Percentiles rank a stretch among this genome's conserved stretches.
phyloP scores from a whole-genome alignment of 2,329 filamentous ascomycete species.

The Pyricularia grisea region DNA sequence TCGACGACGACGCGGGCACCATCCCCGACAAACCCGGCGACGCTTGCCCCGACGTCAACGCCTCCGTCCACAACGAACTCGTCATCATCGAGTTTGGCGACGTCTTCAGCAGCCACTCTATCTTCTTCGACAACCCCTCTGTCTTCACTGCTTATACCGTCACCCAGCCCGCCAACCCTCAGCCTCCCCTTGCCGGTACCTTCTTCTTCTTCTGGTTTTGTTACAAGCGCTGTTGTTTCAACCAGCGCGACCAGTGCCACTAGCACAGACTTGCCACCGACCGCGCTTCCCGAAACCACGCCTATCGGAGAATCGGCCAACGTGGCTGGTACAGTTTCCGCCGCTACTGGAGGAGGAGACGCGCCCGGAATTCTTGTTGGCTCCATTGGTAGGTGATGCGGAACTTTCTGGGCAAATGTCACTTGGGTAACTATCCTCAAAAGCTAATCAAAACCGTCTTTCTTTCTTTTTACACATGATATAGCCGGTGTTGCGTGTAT shows the following conservation, averaged over 20 bases:
- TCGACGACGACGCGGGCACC: neutral
- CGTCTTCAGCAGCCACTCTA: neutral
- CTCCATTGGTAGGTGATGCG: neutral
- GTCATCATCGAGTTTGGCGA: neutral
- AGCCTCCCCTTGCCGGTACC: neutral
- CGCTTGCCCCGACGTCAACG: neutral
- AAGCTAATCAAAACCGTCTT: neutral
- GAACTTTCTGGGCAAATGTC: neutral
- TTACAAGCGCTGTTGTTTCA: neutral
- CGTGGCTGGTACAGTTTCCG: neutral
- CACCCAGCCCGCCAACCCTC: neutral
- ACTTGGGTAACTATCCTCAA: neutral
- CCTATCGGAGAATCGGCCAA: neutral
- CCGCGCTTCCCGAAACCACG: neutral
- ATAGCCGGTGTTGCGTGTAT: neutral
- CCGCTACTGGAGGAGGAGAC: neutral
- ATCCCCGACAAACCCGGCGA: neutral
- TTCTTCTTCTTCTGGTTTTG: neutral
- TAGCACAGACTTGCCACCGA: neutral
- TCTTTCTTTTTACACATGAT: neutral
- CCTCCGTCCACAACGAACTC: neutral
- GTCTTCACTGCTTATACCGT: neutral
- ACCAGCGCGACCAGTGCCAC: neutral
- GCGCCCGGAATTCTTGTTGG: neutral
- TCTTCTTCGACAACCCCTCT: neutral